Percentiles rank a stretch among this genome's conserved stretches.
phyloP scores from a whole-genome alignment of 371 early-diverging fungal genomes.

The Conidiobolus incongruus region DNA sequence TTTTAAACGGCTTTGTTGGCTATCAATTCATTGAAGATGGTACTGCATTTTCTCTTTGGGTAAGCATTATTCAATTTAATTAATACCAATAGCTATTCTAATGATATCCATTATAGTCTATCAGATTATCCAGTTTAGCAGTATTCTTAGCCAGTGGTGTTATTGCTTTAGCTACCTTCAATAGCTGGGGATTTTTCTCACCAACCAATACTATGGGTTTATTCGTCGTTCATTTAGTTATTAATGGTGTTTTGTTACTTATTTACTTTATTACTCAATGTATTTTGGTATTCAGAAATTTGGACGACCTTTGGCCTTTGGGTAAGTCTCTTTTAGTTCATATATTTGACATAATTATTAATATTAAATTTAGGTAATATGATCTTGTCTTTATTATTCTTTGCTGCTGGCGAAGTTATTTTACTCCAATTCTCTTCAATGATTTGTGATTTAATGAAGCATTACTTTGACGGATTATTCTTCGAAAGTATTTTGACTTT shows the following conservation, averaged over 20 bases:
- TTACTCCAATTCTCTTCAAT: slow-evolving; percentile 32
- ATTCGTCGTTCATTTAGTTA: slow-evolving; percentile 73
- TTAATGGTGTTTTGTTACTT: slow-evolving; percentile 56
- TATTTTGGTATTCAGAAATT: slow-evolving; percentile 74
- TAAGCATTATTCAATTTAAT: slow-evolving; percentile 10
- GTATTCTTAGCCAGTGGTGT: slow-evolving; percentile 52
- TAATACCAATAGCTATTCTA: neutral
- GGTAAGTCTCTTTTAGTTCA: slow-evolving; percentile 28
- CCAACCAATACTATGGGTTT: slow-evolving; percentile 40
- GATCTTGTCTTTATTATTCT: slow-evolving; percentile 49
- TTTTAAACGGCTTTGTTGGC: slow-evolving; percentile 86
- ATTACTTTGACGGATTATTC: slow-evolving; percentile 80
- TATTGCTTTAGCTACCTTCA: slow-evolving; percentile 68
- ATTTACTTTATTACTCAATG: slow-evolving; percentile 79
- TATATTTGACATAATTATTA: slow-evolving; percentile 40
- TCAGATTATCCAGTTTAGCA: slow-evolving; percentile 58
- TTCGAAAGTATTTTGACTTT: slow-evolving; percentile 58
- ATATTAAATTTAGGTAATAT: slow-evolving; percentile 24
- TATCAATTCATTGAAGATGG: slow-evolving; percentile 96
- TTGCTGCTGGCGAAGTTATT: slow-evolving; percentile 42
- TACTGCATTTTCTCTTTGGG: slow-evolving; percentile 72
- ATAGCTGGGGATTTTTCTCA: slow-evolving; percentile 30
- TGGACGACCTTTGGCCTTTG: slow-evolving; percentile 92
- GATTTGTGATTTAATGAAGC: slow-evolving; percentile 53
- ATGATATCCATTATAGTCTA: slow-evolving; percentile 27